Conservation (phyloP, 163 green algal species). For the Scenedesmus sp. region DNA sequence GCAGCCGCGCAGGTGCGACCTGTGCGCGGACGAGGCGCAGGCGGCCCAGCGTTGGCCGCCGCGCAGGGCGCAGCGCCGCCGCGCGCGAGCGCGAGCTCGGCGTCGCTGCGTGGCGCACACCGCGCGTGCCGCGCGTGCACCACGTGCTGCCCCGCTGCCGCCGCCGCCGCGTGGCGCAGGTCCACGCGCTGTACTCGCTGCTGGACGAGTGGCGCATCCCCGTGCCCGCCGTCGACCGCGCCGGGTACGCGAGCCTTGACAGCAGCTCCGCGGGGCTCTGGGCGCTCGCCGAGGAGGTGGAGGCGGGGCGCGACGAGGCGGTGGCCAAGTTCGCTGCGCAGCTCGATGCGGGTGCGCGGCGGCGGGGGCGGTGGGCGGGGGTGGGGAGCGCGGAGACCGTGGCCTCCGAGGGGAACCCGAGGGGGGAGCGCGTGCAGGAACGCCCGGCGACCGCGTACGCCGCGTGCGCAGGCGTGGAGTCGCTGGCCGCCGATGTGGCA, state of each 20-base stretch:
- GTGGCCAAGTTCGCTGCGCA: slow-evolving; percentile 70
- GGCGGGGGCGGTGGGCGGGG: neutral
- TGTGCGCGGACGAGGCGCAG: no score
- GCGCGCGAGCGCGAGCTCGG: no score
- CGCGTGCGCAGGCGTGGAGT: slow-evolving; percentile 55
- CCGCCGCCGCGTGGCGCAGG: slow-evolving; percentile 45
- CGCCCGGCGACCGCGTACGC: no score
- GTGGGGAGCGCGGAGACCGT: no score
- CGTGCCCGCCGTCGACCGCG: slow-evolving; percentile 74
- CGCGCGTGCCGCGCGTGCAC: neutral
- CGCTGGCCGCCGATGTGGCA: slow-evolving; percentile 56
- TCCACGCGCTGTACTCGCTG: slow-evolving; percentile 76
- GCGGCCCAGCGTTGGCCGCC: no score
- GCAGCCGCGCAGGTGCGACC: slow-evolving; percentile 56
- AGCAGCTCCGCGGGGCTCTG: slow-evolving; percentile 73
- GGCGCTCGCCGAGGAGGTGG: slow-evolving; percentile 72
- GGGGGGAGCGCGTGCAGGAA: no score
- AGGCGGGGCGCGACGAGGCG: slow-evolving; percentile 71
- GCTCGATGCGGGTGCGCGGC: slow-evolving; percentile 66
- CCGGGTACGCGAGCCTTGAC: slow-evolving; percentile 75
- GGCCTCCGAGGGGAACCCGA: no score
- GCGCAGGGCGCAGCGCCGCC: no score
- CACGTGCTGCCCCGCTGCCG: neutral
- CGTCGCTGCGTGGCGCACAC: neutral
- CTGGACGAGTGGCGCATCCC: slow-evolving; percentile 78